Evolutionary conservation across 208 protist genomes (phyloP).

Genomic region (Zelonia costaricensis): DNA sequence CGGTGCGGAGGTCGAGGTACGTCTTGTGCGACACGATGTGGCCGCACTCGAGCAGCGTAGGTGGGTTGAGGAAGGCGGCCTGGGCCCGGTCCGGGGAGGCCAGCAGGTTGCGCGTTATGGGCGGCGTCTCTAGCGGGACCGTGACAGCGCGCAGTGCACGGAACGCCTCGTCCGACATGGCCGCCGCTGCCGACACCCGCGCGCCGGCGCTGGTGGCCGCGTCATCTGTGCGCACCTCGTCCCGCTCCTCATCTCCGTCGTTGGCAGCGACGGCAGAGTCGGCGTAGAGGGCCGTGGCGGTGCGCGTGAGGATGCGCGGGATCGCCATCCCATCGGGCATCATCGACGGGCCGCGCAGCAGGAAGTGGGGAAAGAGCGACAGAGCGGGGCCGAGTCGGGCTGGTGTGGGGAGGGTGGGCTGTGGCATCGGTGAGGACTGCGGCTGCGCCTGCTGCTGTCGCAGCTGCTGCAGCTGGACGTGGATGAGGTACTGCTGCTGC

Average conservation of each 20-base stretch:
- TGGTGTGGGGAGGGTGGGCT: neutral
- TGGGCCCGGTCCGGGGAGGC: conserved; percentile 6
- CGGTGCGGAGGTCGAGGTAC: conserved; percentile 34
- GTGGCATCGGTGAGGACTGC: neutral
- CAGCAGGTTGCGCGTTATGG: conserved; percentile 40
- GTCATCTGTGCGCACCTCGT: neutral
- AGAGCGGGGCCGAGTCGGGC: neutral
- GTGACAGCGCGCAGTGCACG: conserved; percentile 6
- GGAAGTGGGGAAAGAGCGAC: conserved; percentile 6
- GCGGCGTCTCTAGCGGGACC: conserved; percentile 3
- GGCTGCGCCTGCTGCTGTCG: neutral
- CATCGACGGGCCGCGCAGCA: conserved; percentile 10
- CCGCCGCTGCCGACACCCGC: neutral
- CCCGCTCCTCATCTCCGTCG: conserved; percentile 1
- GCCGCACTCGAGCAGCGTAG: conserved; percentile 71
- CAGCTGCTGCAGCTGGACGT: neutral
- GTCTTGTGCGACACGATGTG: conserved; percentile 75
- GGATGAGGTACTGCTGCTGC: too few relatives aligned
- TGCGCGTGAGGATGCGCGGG: conserved; percentile 14
- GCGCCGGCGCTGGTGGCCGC: neutral
- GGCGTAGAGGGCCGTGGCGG: conserved; percentile 10
- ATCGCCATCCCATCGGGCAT: conserved; percentile 12
- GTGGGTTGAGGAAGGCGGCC: conserved; percentile 46
- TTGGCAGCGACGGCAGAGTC: conserved; percentile 9
- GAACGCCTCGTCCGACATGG: conserved; percentile 1